Conservation (phyloP, 23 red algal genomes). For the Gracilaria vermiculophylla region DNA sequence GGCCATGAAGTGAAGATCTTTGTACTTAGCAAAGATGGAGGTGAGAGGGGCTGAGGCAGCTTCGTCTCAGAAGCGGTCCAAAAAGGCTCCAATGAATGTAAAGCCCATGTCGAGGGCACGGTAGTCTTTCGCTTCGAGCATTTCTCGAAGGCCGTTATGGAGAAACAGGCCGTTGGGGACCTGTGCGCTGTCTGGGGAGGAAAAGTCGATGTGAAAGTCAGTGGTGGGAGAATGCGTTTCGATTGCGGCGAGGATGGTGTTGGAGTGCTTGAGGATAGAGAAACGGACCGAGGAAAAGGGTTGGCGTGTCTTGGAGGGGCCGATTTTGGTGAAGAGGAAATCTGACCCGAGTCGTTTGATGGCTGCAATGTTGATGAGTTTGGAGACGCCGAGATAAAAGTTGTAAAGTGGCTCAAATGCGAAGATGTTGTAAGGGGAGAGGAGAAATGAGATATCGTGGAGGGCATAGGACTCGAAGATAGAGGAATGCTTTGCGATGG, state of each 20-base stretch:
- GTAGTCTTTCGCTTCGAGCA: slow-evolving; percentile 38
- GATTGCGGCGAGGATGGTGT: not conserved
- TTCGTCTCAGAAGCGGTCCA: slow-evolving; percentile 4
- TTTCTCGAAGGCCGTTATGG: not conserved
- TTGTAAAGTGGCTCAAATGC: slow-evolving; percentile 6
- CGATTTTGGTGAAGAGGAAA: not conserved
- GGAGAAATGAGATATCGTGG: not conserved
- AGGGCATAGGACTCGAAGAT: not conserved
- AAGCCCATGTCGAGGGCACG: slow-evolving; percentile 14
- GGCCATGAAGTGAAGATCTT: not conserved
- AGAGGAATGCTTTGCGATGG: not conserved
- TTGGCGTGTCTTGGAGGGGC: not conserved
- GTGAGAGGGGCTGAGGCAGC: not conserved
- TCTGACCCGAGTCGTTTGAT: not conserved
- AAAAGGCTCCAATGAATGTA: not conserved
- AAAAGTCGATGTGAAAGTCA: not conserved
- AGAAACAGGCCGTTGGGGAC: not conserved
- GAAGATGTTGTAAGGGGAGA: slow-evolving; percentile 1
- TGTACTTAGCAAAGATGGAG: not conserved
- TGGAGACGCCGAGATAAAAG: not conserved
- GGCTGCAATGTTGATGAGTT: not conserved
- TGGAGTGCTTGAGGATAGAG: not conserved
- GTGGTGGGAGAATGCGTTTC: not conserved
- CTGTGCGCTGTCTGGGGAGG: not conserved
- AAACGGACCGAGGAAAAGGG: not conserved